Percentiles rank a stretch among this genome's conserved stretches.
phyloP scores from a whole-genome alignment of 176 grass and related monocot species.

The Aechmea fasciata region DNA sequence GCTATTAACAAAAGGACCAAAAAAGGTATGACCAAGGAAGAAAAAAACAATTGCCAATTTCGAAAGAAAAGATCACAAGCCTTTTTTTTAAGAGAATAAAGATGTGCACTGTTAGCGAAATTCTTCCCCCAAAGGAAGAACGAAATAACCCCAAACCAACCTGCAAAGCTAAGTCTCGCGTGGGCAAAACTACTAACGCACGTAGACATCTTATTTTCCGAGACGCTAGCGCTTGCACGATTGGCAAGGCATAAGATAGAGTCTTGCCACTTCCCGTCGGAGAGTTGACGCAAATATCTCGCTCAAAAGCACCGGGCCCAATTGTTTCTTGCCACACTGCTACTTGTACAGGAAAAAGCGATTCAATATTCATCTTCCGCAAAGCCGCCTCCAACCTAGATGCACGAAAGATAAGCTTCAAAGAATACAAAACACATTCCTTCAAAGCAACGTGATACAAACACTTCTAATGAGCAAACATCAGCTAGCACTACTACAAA shows the following conservation, averaged over 20 bases:
- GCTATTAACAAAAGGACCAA: no score
- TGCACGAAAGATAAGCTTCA: slow-evolving; percentile 9
- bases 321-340: slow-evolving; percentile 75
- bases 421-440: neutral
- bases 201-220: slow-evolving; percentile 60
- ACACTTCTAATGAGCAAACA: no score
- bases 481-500: no score
- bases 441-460: neutral
- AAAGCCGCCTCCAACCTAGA: slow-evolving; percentile 55
- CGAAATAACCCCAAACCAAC: slow-evolving; percentile 25
- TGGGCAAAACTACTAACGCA: slow-evolving; percentile 80
- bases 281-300: slow-evolving; percentile 91
- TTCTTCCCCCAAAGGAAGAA: no score
- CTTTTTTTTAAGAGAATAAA: no score
- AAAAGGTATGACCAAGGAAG: no score
- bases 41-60: no score
- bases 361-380: slow-evolving; percentile 55
- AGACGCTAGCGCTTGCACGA: slow-evolving; percentile 53
- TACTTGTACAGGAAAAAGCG: slow-evolving; percentile 69
- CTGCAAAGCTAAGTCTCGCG: slow-evolving; percentile 83
- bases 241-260: slow-evolving; percentile 84
- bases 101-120: no score
- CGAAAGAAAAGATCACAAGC: no score
- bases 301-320: slow-evolving; percentile 79
- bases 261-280: slow-evolving; percentile 94